Base-by-base conservation (phyloP, 306 rosid genomes). In the Arachis stenosperma region DNA sequence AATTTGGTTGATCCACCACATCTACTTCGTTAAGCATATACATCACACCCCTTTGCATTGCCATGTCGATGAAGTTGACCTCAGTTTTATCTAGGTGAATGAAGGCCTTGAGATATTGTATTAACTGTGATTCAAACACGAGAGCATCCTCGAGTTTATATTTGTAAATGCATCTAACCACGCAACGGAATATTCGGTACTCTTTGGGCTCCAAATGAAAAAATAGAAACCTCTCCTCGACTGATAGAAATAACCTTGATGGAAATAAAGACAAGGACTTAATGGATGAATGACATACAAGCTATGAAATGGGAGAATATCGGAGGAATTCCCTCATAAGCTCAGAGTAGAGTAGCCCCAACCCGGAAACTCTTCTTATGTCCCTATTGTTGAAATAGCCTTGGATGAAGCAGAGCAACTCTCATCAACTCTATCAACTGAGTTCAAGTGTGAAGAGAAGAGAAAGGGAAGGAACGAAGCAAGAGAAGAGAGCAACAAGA, bases 201-300 rank as follows among this genome's bases (percentile, higher is more conserved):
- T 88, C 95, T 42, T 77, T 81, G 2, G 91, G 89, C 47, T 88
- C 86, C 54, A 92, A 84, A 0, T 88, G 92, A 0, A 91, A 78
- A 92, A 92, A 65, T 88, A 57, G 70, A 87, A 90, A 77, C 96
- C 82, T 71, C 90, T 96, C 11, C 84, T 85, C 3, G 83, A 42
- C 88, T 85, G 33, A 88, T 73, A 0, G 96, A 95, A 68, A 92
- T 78, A 2, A 84, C 61, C 85, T 92, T 92, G 55, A 92, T 80
- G 7, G 92, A 90, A 64, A 92, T 90, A 42, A 90, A 81, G 2
- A 92, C 89, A 2, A 92, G 61, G 33, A 92, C 80, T 0, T 92
- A 90, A 15, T 92, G 96, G 72, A 90, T 79, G 2, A 92, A 88
- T 22, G 27, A 22, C 27, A 22, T 22, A 22, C 27, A 22, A 1